Base-by-base conservation (phyloP, 2,329 filamentous ascomycete genomes). In the Colletotrichum gigasporum region DNA sequence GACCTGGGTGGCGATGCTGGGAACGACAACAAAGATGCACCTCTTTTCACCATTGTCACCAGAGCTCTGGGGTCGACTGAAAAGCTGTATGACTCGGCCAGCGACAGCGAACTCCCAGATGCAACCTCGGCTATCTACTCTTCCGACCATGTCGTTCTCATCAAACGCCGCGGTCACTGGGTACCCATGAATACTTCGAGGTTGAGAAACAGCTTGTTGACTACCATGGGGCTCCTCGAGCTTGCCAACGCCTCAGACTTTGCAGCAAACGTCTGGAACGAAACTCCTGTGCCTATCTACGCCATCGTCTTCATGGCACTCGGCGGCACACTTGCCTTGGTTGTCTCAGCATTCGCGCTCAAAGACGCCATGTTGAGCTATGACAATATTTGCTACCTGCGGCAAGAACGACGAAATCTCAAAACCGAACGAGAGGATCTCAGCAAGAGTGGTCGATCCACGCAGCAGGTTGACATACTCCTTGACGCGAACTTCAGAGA, bases 191-290 rank as follows among this genome's bases (percentile, higher is more conserved):
- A 30, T 5, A 24, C 50, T 9, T 32, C 16, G 2, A 9, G 16
- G 2, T 7, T 44, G n/a, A 22, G 51, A 11, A 44, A 54, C 5
- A 54, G 14, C 12, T 20, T 53, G 18, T 22, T 53, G 11, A 53
- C 34, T 14, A 53, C 50, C 3, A 53, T 85, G 1, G 85, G 83
- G 1, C 82, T 83, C 48, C 79, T 87, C 16, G 85, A 87, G 64
- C 75, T 86, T 2, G 82, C 82, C 55, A 87, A 87, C 68, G 83
- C 83, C 0, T 79, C 80, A 2, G 85, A 87, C 67, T 87, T 87
- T 57, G 83, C 85, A 0, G 85, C 85, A 58, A 87, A 87, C 57
- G 79, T 87, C 1, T 87, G 83, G 82, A 87, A 87, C 66, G 66
- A 80, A 2, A 73, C 79, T 0, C 85, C 84, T 0, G 78, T 85